A percentile compares a stretch with the other conserved stretches of the same genome.
These are phyloP conservation scores for Fraxinus ornus DNA, from an alignment of 305 asterid species.

Conservation along the genomic window DNA sequence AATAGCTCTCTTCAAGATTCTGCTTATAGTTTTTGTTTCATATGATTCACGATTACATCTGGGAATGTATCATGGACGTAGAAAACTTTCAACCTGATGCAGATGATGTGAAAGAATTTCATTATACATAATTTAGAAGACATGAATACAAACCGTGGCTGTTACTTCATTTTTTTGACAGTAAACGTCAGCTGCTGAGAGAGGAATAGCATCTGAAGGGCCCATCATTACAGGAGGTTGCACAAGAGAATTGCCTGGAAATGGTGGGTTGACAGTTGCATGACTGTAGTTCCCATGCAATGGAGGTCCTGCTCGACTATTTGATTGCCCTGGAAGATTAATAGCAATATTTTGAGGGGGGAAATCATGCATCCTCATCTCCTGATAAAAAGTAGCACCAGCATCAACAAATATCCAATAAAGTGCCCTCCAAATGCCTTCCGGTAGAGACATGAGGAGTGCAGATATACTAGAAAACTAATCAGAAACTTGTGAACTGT, in stretches of 20 bases:
- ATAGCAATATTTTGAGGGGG: conserved; percentile 54
- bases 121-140: background rate
- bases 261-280: conserved; percentile 54
- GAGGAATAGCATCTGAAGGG: conserved; percentile 65
- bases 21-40: background rate
- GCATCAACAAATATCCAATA: conserved; percentile 13
- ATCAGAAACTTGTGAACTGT: background rate
- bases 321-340: conserved; percentile 55
- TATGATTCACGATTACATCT: background rate
- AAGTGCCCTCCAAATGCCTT: conserved; percentile 1
- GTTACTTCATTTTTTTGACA: conserved; percentile 91
- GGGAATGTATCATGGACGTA: background rate
- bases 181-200: conserved; percentile 68
- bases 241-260: conserved; percentile 52
- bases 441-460: background rate
- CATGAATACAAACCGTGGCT: conserved; percentile 65
- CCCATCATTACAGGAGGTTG: conserved; percentile 60
- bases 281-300: conserved; percentile 60
- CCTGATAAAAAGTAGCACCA: conserved; percentile 46
- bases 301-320: conserved; percentile 52
- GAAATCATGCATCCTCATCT: conserved; percentile 58
- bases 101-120: background rate
- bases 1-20: background rate
- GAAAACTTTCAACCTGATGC: background rate
- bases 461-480: background rate